Conservation (phyloP, 306 rosid genomes). For the Delonix regia region DNA sequence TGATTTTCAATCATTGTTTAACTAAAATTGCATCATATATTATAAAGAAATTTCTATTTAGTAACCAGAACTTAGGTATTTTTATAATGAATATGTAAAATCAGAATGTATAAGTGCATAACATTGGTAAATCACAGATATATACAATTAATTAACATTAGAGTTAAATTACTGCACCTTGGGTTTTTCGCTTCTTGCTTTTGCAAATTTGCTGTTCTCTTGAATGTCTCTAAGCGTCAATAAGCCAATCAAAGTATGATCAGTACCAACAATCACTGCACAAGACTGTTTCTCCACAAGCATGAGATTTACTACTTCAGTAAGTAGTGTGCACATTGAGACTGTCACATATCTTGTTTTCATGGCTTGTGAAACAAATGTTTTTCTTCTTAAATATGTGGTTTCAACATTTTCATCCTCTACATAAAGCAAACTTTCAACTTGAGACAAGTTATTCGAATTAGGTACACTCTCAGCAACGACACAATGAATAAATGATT, state of each 20-base stretch:
- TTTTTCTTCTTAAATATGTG: constrained; percentile 49
- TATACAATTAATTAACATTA: constrained; percentile 26
- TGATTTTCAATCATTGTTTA: constrained; percentile 26
- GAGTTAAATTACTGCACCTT: constrained; percentile 57
- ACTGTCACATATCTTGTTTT: constrained; percentile 75
- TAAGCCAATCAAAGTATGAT: constrained; percentile 70
- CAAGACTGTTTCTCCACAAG: constrained; percentile 84
- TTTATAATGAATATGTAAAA: background rate
- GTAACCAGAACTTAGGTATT: constrained; percentile 6
- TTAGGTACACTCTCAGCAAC: constrained; percentile 42
- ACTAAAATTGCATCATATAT: background rate
- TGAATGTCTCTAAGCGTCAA: constrained; percentile 76
- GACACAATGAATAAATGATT: constrained; percentile 45
- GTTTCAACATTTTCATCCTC: constrained; percentile 52
- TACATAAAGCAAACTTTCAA: constrained; percentile 75
- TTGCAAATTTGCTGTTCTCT: constrained; percentile 61
- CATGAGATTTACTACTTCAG: constrained; percentile 81
- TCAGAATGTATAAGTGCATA: constrained; percentile 6
- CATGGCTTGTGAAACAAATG: constrained; percentile 88
- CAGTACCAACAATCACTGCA: constrained; percentile 75
- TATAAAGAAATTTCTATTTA: background rate
- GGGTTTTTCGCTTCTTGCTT: constrained; percentile 54
- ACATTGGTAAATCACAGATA: background rate
- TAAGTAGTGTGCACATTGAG: constrained; percentile 63
- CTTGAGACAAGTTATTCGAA: constrained; percentile 61